Evolutionary conservation across 805 yeast genomes (phyloP).

Genomic region (Cyberlindnera mycetangii): DNA sequence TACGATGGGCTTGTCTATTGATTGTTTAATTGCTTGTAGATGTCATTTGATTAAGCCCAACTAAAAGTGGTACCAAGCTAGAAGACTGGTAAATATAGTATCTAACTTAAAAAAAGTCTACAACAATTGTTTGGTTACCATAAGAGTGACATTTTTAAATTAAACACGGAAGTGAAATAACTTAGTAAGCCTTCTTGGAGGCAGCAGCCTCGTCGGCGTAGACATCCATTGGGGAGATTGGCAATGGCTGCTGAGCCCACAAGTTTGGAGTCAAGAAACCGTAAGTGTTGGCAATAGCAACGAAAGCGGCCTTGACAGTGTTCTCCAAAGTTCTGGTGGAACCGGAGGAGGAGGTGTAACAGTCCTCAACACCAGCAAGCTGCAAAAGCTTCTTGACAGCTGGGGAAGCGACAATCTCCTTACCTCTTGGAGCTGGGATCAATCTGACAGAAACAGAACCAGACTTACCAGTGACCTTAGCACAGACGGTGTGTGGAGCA

Average conservation of each 20-base stretch:
- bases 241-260: conserved; percentile 85
- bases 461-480: conserved; percentile 98
- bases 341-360: conserved; percentile 98
- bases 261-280: conserved; percentile 99
- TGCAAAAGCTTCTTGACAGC: conserved; percentile 98
- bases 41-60: no score
- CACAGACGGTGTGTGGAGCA: conserved; percentile 95
- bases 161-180: conserved; percentile 10
- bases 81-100: no score
- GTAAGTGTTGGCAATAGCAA: conserved; percentile 99
- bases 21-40: conserved; percentile 1
- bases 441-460: conserved; percentile 99
- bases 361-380: conserved; percentile 99
- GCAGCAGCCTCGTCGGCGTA: conserved; percentile 82
- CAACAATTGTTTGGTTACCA: background rate
- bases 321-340: conserved; percentile 99
- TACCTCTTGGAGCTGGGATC: conserved; percentile 99
- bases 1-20: conserved; percentile 6
- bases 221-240: conserved; percentile 91
- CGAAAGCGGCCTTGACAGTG: conserved; percentile 99
- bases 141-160: conserved; percentile 4
- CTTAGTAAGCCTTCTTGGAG: conserved; percentile 48
- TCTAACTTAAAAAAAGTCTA: no score
- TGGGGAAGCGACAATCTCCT: conserved; percentile 99
- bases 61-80: no score